A percentile compares a stretch with the other conserved stretches of the same genome.
Conservation (phyloP, 306 rosid species). For the Canavalia gladiata region DNA sequence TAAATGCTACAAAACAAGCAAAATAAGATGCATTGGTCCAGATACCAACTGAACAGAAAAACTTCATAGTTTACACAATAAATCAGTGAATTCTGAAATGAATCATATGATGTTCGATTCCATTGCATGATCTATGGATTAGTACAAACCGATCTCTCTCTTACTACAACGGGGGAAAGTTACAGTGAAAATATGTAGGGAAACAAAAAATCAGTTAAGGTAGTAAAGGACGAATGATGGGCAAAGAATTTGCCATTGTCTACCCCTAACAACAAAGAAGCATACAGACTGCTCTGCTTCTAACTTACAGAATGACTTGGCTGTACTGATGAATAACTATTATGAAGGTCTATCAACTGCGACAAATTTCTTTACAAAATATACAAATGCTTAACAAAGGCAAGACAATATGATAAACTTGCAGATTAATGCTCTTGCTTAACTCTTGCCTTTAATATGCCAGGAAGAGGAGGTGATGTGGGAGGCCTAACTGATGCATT, state of each 20-base stretch:
- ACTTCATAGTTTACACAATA: slow-evolving; percentile 38
- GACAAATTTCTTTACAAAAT: slow-evolving; percentile 68
- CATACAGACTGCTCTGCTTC: slow-evolving; percentile 52
- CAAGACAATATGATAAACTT: slow-evolving; percentile 38
- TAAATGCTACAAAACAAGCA: slow-evolving; percentile 30
- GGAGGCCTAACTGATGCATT: slow-evolving; percentile 72
- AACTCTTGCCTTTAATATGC: slow-evolving; percentile 91
- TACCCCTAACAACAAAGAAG: slow-evolving; percentile 47
- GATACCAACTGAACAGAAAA: slow-evolving; percentile 25
- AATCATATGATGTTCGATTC: slow-evolving; percentile 35
- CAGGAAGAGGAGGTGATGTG: slow-evolving; percentile 91
- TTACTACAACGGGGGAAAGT: slow-evolving; percentile 32
- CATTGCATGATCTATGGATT: slow-evolving; percentile 43
- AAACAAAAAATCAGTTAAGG: slow-evolving; percentile 41
- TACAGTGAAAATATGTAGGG: slow-evolving; percentile 35
- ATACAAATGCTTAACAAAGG: slow-evolving; percentile 63
- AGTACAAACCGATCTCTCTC: slow-evolving; percentile 42
- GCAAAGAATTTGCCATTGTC: slow-evolving; percentile 61
- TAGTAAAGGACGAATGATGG: slow-evolving; percentile 43
- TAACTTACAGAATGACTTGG: slow-evolving; percentile 53
- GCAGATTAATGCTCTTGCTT: slow-evolving; percentile 80
- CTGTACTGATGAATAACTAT: slow-evolving; percentile 51
- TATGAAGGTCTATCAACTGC: slow-evolving; percentile 44
- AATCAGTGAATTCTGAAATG: slow-evolving; percentile 29
- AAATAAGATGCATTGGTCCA: neutral